Conservation (phyloP, 139 green algal species). For the Chlamydomonas schloesseri region DNA sequence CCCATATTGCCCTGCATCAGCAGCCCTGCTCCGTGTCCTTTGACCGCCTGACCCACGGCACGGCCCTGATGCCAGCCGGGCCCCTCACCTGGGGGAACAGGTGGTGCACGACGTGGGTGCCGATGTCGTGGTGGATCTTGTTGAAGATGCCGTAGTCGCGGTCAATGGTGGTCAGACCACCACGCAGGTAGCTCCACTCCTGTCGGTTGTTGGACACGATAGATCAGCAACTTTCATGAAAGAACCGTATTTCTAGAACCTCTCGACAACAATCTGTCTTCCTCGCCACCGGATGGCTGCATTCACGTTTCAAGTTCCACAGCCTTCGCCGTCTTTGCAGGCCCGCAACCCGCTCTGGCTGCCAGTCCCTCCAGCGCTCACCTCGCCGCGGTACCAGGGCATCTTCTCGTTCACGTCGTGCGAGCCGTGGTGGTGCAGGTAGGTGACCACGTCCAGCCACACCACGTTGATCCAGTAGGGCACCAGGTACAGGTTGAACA, state of each 20-base stretch:
- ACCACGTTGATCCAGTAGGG: constrained; percentile 92
- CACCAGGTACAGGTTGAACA: constrained; percentile 94
- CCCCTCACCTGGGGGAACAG: constrained; percentile 85
- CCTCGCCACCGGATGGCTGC: too few relatives aligned
- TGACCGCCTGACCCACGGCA: too few relatives aligned
- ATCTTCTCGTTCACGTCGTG: constrained; percentile 82
- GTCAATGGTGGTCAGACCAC: constrained; percentile 93
- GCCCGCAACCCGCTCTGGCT: too few relatives aligned
- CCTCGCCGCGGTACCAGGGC: constrained; percentile 92
- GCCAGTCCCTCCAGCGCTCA: too few relatives aligned
- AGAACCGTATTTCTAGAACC: too few relatives aligned
- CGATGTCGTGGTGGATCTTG: constrained; percentile 98
- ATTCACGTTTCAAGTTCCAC: too few relatives aligned
- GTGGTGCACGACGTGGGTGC: constrained; percentile 96
- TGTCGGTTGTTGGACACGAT: constrained; percentile 31
- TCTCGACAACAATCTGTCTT: too few relatives aligned
- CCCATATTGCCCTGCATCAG: too few relatives aligned
- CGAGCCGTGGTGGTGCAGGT: constrained; percentile 95
- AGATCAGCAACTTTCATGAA: too few relatives aligned
- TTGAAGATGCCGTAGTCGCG: constrained; percentile 98
- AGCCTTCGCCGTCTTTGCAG: too few relatives aligned
- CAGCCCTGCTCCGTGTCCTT: too few relatives aligned
- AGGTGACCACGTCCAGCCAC: constrained; percentile 97
- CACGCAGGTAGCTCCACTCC: constrained; percentile 96
- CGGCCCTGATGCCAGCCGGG: too few relatives aligned